Evolutionary conservation across 1,139 yeast genomes (phyloP).

Genomic region (Geotrichum siamense): DNA sequence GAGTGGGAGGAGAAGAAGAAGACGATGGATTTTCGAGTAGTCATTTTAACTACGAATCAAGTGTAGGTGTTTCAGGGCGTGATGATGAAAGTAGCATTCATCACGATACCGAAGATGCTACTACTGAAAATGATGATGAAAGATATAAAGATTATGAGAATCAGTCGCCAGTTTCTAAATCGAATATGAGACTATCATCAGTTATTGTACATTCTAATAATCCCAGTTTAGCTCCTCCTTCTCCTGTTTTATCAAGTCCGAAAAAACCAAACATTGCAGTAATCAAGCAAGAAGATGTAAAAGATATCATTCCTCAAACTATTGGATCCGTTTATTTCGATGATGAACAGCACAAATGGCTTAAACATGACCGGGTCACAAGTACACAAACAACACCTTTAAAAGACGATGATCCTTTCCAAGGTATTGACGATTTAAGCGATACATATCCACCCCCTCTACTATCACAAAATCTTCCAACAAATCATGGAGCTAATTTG

Average conservation of each 20-base stretch:
- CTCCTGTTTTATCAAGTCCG: not conserved
- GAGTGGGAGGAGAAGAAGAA: not conserved
- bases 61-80: not conserved
- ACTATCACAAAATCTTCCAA: not conserved
- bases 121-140: not conserved
- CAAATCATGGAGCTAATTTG: conserved; percentile 1
- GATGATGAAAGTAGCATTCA: not conserved
- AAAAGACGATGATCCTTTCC: conserved; percentile 15
- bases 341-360: conserved; percentile 12
- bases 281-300: conserved; percentile 15
- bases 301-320: conserved; percentile 12
- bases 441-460: conserved; percentile 2
- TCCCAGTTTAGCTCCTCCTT: not conserved
- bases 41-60: not conserved
- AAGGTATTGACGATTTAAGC: conserved; percentile 16
- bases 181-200: conserved; percentile 4
- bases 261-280: conserved; percentile 10
- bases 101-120: not conserved
- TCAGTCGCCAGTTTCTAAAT: not conserved
- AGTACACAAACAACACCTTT: not conserved
- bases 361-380: not conserved
- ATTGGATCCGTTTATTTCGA: conserved; percentile 17
- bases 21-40: conserved; percentile 4
- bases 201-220: conserved; percentile 7
- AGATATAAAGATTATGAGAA: conserved; percentile 5